Conservation (phyloP, 2,329 filamentous ascomycete species). For the Verticillium tricorpus region DNA sequence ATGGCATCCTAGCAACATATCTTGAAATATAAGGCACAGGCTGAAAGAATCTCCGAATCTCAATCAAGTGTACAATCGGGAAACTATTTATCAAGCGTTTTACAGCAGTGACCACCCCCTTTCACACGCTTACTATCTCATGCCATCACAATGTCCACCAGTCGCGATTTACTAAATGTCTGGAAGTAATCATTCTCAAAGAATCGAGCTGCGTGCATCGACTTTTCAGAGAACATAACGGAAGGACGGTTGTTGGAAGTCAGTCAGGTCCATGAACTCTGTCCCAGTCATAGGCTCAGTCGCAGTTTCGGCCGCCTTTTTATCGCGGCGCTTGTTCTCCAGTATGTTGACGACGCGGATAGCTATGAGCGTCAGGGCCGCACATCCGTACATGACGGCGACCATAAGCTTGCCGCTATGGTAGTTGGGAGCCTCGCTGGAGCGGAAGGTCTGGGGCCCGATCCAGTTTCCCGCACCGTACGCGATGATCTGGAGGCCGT, state of each 20-base stretch:
- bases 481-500: slow-evolving; percentile 32
- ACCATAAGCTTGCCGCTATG: slow-evolving; percentile 12
- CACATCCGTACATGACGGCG: slow-evolving; percentile 16
- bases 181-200: too few relatives aligned
- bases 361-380: slow-evolving; percentile 9
- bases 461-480: slow-evolving; percentile 62
- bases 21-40: too few relatives aligned
- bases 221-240: slow-evolving; percentile 15
- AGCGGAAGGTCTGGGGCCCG: slow-evolving; percentile 58
- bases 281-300: slow-evolving; percentile 8
- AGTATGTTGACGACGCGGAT: slow-evolving; percentile 17
- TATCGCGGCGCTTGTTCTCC: slow-evolving; percentile 20
- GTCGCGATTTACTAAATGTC: too few relatives aligned
- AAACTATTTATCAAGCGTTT: too few relatives aligned
- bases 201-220: not conserved
- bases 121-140: too few relatives aligned
- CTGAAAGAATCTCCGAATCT: too few relatives aligned
- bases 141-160: too few relatives aligned
- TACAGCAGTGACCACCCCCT: too few relatives aligned
- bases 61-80: too few relatives aligned
- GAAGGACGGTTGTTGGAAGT: slow-evolving; percentile 17
- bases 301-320: slow-evolving; percentile 13
- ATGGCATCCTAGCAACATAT: too few relatives aligned
- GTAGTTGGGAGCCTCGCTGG: slow-evolving; percentile 54
- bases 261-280: slow-evolving; percentile 19